phyloP scores from a whole-genome alignment of 2,329 filamentous ascomycete species.

The Mycocentrospora acerina region DNA sequence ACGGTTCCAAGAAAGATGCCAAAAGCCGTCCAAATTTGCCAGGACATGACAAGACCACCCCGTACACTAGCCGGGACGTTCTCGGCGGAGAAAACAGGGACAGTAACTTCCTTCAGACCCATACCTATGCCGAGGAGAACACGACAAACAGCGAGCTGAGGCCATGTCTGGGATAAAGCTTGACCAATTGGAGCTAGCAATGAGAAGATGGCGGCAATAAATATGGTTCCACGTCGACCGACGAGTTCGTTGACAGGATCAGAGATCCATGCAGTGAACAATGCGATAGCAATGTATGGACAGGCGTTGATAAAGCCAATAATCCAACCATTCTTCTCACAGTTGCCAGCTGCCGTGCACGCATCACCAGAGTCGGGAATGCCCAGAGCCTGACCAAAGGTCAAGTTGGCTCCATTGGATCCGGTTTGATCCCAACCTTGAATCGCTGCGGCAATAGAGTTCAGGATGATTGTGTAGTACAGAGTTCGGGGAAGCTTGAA shows the following conservation, averaged over 20 bases:
- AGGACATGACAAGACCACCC: constrained; percentile 51
- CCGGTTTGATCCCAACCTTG: constrained; percentile 65
- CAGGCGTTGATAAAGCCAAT: constrained; percentile 36
- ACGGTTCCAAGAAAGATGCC: constrained; percentile 50
- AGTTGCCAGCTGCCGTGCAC: constrained; percentile 26
- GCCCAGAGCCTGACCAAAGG: constrained; percentile 52
- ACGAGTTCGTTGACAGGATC: constrained; percentile 35
- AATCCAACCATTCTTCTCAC: constrained; percentile 36
- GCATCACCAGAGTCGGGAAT: constrained; percentile 27
- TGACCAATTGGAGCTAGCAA: constrained; percentile 40
- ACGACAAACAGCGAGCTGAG: constrained; percentile 43
- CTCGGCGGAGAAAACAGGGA: constrained; percentile 51
- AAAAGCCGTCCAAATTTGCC: constrained; percentile 49
- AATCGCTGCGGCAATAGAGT: constrained; percentile 70
- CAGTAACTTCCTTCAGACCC: constrained; percentile 49
- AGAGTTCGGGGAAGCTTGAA: constrained; percentile 60
- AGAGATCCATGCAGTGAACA: constrained; percentile 29
- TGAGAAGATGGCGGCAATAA: constrained; percentile 37
- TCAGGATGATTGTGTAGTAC: constrained; percentile 66
- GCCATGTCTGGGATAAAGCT: constrained; percentile 41
- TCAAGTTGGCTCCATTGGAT: constrained; percentile 56
- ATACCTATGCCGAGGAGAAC: constrained; percentile 45
- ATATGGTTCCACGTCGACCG: constrained; percentile 37
- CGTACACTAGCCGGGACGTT: constrained; percentile 51
- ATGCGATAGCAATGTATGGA: constrained; percentile 33